Base-by-base conservation (phyloP, 345 rosid species). In the Kernera saxatilis region DNA sequence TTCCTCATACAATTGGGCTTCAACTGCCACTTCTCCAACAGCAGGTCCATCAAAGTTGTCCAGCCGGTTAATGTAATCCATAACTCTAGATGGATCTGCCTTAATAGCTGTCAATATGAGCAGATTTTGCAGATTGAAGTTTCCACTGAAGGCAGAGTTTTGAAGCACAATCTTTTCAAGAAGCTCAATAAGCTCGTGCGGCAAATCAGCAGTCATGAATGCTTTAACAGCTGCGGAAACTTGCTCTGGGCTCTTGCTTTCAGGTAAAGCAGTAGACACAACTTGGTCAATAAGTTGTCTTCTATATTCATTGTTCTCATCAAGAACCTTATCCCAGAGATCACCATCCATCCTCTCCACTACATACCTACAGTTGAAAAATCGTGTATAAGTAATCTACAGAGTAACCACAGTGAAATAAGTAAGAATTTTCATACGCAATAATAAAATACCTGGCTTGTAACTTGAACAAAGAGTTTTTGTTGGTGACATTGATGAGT, bases 1-100 rank as follows among this genome's bases (percentile, higher is more conserved):
- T 83, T 92, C 97, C 82, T 87, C 97, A 27, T 76, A 92, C 8
- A 92, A 74, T 69, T 92, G 92, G 14, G 92, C 97, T 81, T 95
- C 96, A 46, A 90, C 92, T 15, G 99, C 98, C 70, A 91, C 90
- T 74, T 90, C 97, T 66, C 99, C 99, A 76, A 95, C 92, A 32
- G 93, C 93, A 71, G 99, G 97, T 51, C 99, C 98, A 83, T 95
- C 99, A 78, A 95, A 95, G 77, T 92, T 95, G 76, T 92, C 98
- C 30, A 92, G 83, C 79, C 99, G 86, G 69, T 92, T 92, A 30
- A 95, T 78, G 69, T 95, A 95, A 80, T 92, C 99, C 99, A 95
- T 92, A 36, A 90, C 98, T 80, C 98, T 84, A 43, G 97, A 87
- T 22, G 99, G 86, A 81, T 95, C 98, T 22, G 99, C 98, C 80